Evolutionary conservation across 140 eudicot genomes (phyloP), one percentile per base, ranked within the genome.

Genomic region (Stevia rebaudiana): DNA sequence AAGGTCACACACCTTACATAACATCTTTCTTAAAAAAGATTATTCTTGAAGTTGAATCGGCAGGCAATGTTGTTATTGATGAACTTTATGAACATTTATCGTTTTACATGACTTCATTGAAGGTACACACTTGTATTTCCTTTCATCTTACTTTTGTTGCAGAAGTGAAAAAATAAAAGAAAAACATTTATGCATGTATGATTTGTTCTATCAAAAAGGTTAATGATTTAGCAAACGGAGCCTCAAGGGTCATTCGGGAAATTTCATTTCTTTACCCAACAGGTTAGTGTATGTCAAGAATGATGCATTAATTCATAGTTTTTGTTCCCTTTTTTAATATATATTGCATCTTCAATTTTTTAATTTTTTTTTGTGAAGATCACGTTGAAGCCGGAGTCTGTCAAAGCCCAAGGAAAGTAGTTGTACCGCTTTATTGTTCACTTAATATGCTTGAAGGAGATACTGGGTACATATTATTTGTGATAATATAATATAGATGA

Each of bases 401-500:
- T 63, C 75, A 67, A 15, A 62, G 56, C 47, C 67, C 70, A 51
- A 82, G 61, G 78, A 82, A 82, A 63, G 67, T 87, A 57, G 73
- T 70, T 39, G 77, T 82, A 24, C 84, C 83, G 35, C 81, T 91
- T 74, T 79, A 71, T 49, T 91, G 85, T 74, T 91, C 98, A 37
- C 91, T 82, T 66, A 91, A 91, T 83, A 82, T 91, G 91, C 91
- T 91, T 71, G 96, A 91, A 83, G 98, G 96, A 70, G 96, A 84
- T 75, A 91, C 96, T 6, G 98, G 98, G 98, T 91, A 82, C 8
- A 79, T n/a, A 10, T 64, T 65, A 41, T 58, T 43, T 2, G 19
- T 36, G n/a, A 31, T 13, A 19, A 33, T 22, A 18, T 13, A 0
- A 15, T 41, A 10, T 33, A 56, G 25, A 24, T n/a, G 46, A 24